Evolutionary conservation across 2,329 filamentous ascomycete genomes (phyloP).

Genomic region (Aspergillus novofumigatus): DNA sequence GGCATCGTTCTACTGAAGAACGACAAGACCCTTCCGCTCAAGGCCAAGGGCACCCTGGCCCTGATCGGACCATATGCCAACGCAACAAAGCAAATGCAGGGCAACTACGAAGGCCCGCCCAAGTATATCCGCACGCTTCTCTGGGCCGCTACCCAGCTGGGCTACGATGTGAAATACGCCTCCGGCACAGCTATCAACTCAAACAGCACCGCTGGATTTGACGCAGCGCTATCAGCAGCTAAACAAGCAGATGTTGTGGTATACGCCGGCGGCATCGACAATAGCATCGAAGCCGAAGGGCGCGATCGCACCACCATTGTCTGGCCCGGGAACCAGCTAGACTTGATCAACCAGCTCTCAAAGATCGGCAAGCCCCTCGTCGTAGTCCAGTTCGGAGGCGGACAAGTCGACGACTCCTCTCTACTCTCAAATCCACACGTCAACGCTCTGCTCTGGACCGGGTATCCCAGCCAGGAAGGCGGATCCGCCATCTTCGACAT

Average conservation of each 20-base stretch:
- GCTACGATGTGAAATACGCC: constrained; percentile 42
- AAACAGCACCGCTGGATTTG: constrained; percentile 22
- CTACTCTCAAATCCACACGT: constrained; percentile 30
- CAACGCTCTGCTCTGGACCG: constrained; percentile 35
- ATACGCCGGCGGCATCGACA: constrained; percentile 32
- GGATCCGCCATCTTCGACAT: constrained; percentile 36
- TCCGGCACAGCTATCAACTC: constrained; percentile 16
- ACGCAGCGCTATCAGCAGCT: constrained; percentile 23
- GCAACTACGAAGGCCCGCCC: constrained; percentile 53
- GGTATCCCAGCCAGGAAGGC: constrained; percentile 38
- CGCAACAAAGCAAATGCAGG: constrained; percentile 52
- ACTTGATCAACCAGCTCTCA: constrained; percentile 29
- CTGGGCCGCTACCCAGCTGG: constrained; percentile 44
- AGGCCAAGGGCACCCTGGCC: constrained; percentile 39
- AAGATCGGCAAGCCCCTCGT: constrained; percentile 30
- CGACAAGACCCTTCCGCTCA: constrained; percentile 42
- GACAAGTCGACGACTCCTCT: constrained; percentile 34
- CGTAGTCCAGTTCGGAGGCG: constrained; percentile 34
- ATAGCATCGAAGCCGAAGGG: constrained; percentile 29
- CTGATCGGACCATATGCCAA: constrained; percentile 55
- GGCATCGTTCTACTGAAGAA: constrained; percentile 49
- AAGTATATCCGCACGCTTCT: constrained; percentile 30
- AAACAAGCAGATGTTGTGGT: constrained; percentile 27
- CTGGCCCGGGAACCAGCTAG: constrained; percentile 34
- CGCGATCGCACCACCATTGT: constrained; percentile 31